These are phyloP conservation scores for Carex pumila DNA, from an alignment of 176 grass and related monocot genomes.

Conservation along the genomic window DNA sequence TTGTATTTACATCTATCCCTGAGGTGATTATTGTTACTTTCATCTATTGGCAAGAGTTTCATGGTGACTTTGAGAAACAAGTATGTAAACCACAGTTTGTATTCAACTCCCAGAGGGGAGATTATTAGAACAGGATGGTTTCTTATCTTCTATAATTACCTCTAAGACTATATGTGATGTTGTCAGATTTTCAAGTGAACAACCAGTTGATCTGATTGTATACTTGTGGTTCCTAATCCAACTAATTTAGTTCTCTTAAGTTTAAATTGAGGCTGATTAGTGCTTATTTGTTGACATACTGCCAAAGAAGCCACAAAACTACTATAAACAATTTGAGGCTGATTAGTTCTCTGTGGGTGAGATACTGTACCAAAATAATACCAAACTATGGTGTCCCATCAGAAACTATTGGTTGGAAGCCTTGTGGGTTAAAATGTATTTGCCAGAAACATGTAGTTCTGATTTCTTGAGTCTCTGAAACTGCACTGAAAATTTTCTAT, in stretches of 20 bases:
- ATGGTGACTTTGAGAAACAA: neutral
- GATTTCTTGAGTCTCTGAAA: neutral
- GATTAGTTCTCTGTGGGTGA: neutral
- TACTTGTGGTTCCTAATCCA: neutral
- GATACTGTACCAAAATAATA: neutral
- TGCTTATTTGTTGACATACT: neutral
- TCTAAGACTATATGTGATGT: neutral
- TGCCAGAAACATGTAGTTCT: neutral
- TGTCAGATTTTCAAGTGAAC: neutral
- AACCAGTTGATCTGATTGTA: neutral
- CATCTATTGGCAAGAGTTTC: neutral
- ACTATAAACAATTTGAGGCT: neutral
- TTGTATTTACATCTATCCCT: constrained; percentile 77
- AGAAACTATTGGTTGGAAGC: neutral
- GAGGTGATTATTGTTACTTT: constrained; percentile 46
- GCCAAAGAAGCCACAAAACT: neutral
- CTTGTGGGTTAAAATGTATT: neutral
- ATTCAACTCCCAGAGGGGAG: neutral
- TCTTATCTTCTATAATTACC: neutral
- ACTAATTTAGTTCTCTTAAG: neutral
- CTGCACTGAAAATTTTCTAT: neutral
- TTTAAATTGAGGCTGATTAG: neutral
- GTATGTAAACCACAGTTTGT: neutral
- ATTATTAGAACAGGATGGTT: neutral
- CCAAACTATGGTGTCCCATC: neutral